Conservation (phyloP, 495 filamentous ascomycete genomes). For the Penicillium ucsense region DNA sequence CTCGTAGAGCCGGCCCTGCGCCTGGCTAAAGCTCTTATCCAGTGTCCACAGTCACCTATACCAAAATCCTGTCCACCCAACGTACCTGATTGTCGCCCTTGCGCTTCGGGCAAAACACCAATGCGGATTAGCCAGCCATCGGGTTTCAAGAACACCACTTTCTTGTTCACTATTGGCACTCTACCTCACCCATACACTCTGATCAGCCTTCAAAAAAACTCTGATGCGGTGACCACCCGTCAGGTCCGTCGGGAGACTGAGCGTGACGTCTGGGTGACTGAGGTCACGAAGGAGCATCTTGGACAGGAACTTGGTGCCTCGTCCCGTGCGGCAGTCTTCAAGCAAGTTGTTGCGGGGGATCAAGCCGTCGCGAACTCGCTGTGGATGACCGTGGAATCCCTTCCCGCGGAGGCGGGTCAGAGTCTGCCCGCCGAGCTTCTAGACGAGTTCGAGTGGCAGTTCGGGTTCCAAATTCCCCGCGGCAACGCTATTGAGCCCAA, state of each 20-base stretch:
- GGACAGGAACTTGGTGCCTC: conserved; percentile 49
- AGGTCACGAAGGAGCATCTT: conserved; percentile 61
- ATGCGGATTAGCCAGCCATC: conserved; percentile 48
- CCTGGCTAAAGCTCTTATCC: conserved; percentile 60
- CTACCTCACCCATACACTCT: conserved; percentile 89
- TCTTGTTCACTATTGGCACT: conserved; percentile 69
- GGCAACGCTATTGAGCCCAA: conserved; percentile 41
- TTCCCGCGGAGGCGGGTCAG: conserved; percentile 32
- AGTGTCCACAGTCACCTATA: conserved; percentile 61
- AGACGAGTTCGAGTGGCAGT: conserved; percentile 72
- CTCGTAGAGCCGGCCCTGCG: conserved; percentile 58
- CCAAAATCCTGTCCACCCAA: conserved; percentile 84
- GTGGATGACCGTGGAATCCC: conserved; percentile 72
- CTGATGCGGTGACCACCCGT: conserved; percentile 46
- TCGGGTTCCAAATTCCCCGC: conserved; percentile 72
- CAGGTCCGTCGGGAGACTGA: conserved; percentile 65
- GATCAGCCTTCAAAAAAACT: conserved; percentile 45
- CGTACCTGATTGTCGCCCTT: conserved; percentile 58
- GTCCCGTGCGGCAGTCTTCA: conserved; percentile 61
- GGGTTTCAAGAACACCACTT: conserved; percentile 49
- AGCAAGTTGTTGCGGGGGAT: conserved; percentile 67
- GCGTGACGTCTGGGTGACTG: conserved; percentile 74
- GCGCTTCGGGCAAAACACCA: conserved; percentile 43
- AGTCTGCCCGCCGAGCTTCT: conserved; percentile 33
- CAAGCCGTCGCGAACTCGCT: conserved; percentile 49